A percentile compares a stretch with the other conserved stretches of the same genome.
phyloP scores from a whole-genome alignment of 1,284 basidiomycete genomes.

The Rhodofomes roseus region DNA sequence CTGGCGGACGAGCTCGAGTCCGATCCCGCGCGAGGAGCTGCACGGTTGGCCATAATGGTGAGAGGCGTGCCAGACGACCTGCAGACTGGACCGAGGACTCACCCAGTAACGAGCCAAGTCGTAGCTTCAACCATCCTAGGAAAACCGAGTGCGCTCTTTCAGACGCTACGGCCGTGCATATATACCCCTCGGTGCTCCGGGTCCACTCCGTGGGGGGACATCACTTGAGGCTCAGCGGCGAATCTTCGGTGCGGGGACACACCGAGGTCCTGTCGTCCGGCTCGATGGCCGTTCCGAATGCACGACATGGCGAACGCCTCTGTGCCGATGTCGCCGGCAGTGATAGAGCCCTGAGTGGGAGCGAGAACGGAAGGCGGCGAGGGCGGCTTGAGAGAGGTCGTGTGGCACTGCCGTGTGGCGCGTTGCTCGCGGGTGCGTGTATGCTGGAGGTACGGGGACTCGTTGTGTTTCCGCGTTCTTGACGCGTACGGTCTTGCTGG shows the following conservation, averaged over 20 bases:
- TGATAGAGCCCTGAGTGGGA: neutral
- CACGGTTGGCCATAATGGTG: neutral
- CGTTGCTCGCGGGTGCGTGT: too few species aligned
- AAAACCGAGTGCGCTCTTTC: neutral
- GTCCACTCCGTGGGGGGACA: neutral
- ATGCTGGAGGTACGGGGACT: too few species aligned
- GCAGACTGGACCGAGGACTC: neutral
- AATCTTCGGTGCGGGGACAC: neutral
- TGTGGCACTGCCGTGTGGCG: too few species aligned
- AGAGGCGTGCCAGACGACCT: neutral
- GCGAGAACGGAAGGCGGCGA: too few species aligned
- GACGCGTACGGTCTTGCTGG: too few species aligned
- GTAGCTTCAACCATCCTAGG: neutral
- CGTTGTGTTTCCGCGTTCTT: too few species aligned
- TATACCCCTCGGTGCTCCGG: neutral
- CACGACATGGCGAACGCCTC: too few species aligned
- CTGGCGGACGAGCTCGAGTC: slow-evolving; percentile 36
- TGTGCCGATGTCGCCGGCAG: too few species aligned
- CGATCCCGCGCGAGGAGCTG: slow-evolving; percentile 40
- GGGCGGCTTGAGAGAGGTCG: too few species aligned
- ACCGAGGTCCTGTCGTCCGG: neutral
- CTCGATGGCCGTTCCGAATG: neutral
- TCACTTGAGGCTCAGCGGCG: neutral
- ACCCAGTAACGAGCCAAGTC: neutral
- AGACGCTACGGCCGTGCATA: neutral